Base-by-base conservation (phyloP, 2,329 filamentous ascomycete species). In the Fusarium sp. region DNA sequence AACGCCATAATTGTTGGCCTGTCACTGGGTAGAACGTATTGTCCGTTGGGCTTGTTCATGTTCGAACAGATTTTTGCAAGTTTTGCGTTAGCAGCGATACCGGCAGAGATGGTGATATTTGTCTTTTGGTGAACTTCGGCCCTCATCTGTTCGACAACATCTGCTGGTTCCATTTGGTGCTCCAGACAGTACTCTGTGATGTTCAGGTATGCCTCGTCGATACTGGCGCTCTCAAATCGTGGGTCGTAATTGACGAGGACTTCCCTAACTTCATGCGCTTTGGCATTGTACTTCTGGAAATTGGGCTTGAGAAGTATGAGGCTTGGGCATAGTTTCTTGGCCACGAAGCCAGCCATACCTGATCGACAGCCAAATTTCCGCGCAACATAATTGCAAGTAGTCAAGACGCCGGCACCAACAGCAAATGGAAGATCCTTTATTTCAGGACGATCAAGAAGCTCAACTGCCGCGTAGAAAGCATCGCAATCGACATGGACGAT, bases 1-100 rank as follows among this genome's bases (percentile, higher is more conserved):
- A 97, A 98, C 0, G 85, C 81, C 86, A 98, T 89, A 62, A 99
- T 93, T 1, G 88, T 85, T 26, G 82, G 80, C 11, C 94, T 86
- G 40, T 97, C 90, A 52, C 86, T 92, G 0, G 90, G 85, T 3
- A 98, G 82, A 11, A 87, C 80, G 71, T 91, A 98, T 75, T 98
- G 96, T 0, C 96, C 96, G 72, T 99, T 97, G 0, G 96, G 96
- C 75, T 99, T 99, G 79, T 98, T 97, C 77, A 91, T 88, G 75
- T 99, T 97, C 19, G 93, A 97, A 72, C 92, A 93, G 32, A 99
- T 97, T 79, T 99, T 99, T 30, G 96, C 95, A 15, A 99, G 84
- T 75, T 94, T 95, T 1, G 94, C 90, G 77, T 99, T 99, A 2
- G 93, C 92, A 1, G 94, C 95, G 62, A 99, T 97, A 1, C 96